A percentile compares a stretch with the other conserved stretches of the same genome.
Evolutionary conservation across 2,329 filamentous ascomycete species (phyloP).

Genomic region (Westerdykella sp.): DNA sequence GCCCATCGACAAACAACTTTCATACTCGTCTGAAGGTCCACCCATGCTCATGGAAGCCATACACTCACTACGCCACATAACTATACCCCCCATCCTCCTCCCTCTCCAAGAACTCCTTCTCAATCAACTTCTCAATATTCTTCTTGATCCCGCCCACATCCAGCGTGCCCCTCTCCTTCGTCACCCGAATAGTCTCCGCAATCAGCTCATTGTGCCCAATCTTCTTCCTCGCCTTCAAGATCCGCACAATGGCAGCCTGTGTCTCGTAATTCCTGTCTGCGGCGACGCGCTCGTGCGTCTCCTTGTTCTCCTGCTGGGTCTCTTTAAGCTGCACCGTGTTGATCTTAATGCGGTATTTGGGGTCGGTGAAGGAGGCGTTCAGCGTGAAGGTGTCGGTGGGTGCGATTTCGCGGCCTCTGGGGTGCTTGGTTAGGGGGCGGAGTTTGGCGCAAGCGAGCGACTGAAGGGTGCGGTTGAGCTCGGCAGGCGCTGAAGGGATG

Average conservation of each 20-base stretch:
- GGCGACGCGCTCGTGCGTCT: conserved; percentile 82
- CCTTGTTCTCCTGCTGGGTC: conserved; percentile 89
- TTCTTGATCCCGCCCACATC: conserved; percentile 87
- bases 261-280: conserved; percentile 93
- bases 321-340: conserved; percentile 98
- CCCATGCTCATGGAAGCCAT: no score
- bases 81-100: conserved; percentile 39
- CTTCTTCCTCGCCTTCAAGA: conserved; percentile 90
- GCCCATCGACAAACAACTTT: no score
- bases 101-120: conserved; percentile 37
- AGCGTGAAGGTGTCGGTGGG: conserved; percentile 76
- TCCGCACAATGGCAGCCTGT: conserved; percentile 90
- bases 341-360: conserved; percentile 90
- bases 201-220: conserved; percentile 85
- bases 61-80: conserved; percentile 39
- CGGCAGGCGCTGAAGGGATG: conserved; percentile 52
- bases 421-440: conserved; percentile 76
- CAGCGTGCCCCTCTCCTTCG: conserved; percentile 76
- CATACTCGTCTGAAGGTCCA: no score
- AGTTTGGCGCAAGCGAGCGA: conserved; percentile 86
- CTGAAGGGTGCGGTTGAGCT: conserved; percentile 86
- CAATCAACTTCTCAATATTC: conserved; percentile 80
- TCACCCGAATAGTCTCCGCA: conserved; percentile 86
- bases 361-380: conserved; percentile 69
- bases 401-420: conserved; percentile 75